A percentile compares a stretch with the other conserved stretches of the same genome.
phyloP scores from a whole-genome alignment of 2,329 filamentous ascomycete genomes.

The Kalaharituber pfeilii region DNA sequence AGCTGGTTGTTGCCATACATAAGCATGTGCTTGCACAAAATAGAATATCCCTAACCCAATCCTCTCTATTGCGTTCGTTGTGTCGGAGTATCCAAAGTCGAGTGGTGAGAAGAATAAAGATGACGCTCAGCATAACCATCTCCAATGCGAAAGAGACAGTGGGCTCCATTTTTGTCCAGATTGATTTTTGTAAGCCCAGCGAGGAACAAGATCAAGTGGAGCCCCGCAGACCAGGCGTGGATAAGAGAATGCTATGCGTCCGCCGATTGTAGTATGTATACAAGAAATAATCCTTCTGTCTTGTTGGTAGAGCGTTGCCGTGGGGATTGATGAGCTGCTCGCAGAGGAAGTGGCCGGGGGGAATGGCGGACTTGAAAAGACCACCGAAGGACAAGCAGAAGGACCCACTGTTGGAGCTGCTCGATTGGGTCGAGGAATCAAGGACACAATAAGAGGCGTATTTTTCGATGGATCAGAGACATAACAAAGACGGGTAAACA shows the following conservation, averaged over 20 bases:
- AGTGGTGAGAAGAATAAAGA: neutral
- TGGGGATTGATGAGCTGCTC: too few species aligned
- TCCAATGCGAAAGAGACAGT: neutral
- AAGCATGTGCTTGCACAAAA: neutral
- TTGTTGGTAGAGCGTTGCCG: too few species aligned
- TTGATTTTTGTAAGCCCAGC: too few species aligned
- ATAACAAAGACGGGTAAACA: too few species aligned
- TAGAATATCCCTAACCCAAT: neutral
- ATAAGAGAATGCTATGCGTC: neutral
- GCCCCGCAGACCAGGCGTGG: neutral
- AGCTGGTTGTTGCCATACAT: neutral
- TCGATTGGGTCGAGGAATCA: too few species aligned
- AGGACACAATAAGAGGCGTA: too few species aligned
- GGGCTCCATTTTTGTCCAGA: neutral
- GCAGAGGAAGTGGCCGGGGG: neutral
- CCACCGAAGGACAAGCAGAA: too few species aligned
- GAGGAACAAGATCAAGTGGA: too few species aligned
- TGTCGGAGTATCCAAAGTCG: neutral
- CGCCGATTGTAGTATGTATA: too few species aligned
- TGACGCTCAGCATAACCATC: neutral
- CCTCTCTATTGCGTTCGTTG: neutral
- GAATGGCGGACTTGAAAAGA: neutral
- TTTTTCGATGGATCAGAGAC: too few species aligned
- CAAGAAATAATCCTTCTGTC: too few species aligned
- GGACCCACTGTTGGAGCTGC: too few species aligned